Evolutionary conservation across 768 basidiomycete genomes (phyloP).

Genomic region (Calocybe cyanea): DNA sequence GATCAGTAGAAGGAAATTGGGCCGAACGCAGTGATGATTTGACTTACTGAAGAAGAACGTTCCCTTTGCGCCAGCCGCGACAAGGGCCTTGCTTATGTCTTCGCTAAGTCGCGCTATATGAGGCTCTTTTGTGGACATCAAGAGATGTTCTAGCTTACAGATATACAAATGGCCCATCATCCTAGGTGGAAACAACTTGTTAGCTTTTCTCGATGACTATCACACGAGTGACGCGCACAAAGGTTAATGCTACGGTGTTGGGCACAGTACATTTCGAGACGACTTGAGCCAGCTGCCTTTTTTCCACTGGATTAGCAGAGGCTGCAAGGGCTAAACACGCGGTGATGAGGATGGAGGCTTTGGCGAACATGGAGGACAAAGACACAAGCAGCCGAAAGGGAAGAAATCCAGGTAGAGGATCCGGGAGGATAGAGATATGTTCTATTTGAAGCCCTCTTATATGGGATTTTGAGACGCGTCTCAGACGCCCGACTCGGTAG

Average conservation of each 20-base stretch:
- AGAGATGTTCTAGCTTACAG: conserved; percentile 9
- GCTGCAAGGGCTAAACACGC: conserved; percentile 9
- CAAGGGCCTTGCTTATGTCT: conserved; percentile 32
- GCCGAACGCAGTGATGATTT: background rate
- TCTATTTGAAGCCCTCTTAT: background rate
- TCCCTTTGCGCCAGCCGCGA: conserved; percentile 30
- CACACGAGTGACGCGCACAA: conserved; percentile 13
- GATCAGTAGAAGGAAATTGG: background rate
- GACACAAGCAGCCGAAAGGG: background rate
- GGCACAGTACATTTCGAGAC: conserved; percentile 19
- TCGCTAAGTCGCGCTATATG: conserved; percentile 17
- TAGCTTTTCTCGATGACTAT: background rate
- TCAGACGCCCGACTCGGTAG: background rate
- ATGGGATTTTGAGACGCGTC: background rate
- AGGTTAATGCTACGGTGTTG: conserved; percentile 23
- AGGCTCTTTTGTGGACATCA: background rate
- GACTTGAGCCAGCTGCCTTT: conserved; percentile 19
- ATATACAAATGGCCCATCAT: conserved; percentile 21
- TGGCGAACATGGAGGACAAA: conserved; percentile 10
- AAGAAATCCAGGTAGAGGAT: conserved; percentile 3
- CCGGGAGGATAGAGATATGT: conserved; percentile 5
- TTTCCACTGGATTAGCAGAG: conserved; percentile 12
- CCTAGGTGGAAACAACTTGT: conserved; percentile 4
- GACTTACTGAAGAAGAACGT: conserved; percentile 45
- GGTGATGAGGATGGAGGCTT: conserved; percentile 8